Conservation (phyloP, 108 stramenopile genomes). For the Conticribra guillardii region DNA sequence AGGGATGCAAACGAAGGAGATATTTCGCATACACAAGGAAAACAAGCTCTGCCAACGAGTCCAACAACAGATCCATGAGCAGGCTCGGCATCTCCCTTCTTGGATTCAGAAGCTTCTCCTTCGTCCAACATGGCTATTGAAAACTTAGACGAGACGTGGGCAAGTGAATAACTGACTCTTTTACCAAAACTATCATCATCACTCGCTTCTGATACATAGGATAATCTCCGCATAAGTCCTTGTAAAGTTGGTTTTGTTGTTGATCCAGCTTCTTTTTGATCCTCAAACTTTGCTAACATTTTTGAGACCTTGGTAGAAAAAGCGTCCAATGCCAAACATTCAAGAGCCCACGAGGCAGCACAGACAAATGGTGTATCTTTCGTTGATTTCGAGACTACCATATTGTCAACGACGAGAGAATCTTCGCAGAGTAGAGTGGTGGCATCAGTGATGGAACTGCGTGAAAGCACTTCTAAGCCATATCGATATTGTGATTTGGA, state of each 20-base stretch:
- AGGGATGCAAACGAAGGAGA: conserved; percentile 56
- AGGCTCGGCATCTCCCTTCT: conserved; percentile 21
- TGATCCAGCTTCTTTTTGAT: conserved; percentile 6
- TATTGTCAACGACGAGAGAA: conserved; percentile 33
- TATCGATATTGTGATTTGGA: conserved; percentile 36
- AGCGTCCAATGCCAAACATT: conserved; percentile 46
- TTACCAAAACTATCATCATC: conserved; percentile 3
- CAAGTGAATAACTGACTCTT: conserved; percentile 15
- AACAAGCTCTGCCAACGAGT: conserved; percentile 66
- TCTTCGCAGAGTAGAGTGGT: conserved; percentile 40
- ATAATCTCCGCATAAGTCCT: conserved; percentile 1
- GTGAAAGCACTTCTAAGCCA: conserved; percentile 36
- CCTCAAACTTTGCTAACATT: conserved; percentile 11
- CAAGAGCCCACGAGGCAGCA: conserved; percentile 47
- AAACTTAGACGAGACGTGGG: conserved; percentile 45
- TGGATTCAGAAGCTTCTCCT: conserved; percentile 22
- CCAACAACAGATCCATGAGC: conserved; percentile 60
- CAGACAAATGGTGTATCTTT: conserved; percentile 42
- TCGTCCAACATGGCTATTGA: conserved; percentile 46
- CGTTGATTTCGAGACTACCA: conserved; percentile 27
- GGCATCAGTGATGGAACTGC: conserved; percentile 22
- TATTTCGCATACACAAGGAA: conserved; percentile 89
- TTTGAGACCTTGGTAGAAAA: conserved; percentile 39
- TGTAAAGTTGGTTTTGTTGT: background rate
- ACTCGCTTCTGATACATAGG: conserved; percentile 9